Evolutionary conservation across 2,329 filamentous ascomycete genomes (phyloP), one percentile per base, ranked within the genome.

Genomic region (Alternaria dauci): DNA sequence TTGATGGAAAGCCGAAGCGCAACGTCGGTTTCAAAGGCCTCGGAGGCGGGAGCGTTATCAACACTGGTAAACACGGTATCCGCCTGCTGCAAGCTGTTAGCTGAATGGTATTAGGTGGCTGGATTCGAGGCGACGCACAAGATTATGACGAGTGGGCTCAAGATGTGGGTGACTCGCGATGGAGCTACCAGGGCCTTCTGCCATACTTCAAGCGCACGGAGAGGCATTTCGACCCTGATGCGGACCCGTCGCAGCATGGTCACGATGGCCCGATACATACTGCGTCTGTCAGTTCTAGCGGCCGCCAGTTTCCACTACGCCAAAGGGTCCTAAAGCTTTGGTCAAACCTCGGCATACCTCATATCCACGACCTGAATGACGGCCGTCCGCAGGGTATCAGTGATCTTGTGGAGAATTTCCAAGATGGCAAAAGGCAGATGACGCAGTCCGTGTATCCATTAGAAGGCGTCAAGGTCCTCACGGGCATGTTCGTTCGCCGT

Each of bases 121-220:
- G 61, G 74, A 72, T 66, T 48, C 69, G 67, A 9, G 69, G 73
- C n/a, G 67, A 71, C 30, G 56, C 34, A n/a, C 42, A 36, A 2
- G 73, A 76, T 47, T 76, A 75, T 50, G 70, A 76, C 39, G 52
- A 58, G 16, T 76, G 73, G 74, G 74, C 70, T 5, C 32, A 55
- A 11, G 39, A 67, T 2, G 68, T 74, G 4, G 58, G 57, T 1
- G 73, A 76, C 55, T 25, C 64, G 9, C 48, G 68, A 18, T 76
- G 72, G 71, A 71, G 69, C 46, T 75, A 76, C 34, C 50, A 70
- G 4, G 67, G 70, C 12, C 55, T 75, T 18, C 58, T 76, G 4
- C 69, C 67, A 3, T 75, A 76, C 58, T 76, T 75, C 52, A 70
- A 70, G 42, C 62, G 66, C 2, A 58, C 56, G 18, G 71, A 75